A percentile compares a stretch with the other conserved stretches of the same genome.
Evolutionary conservation across 2,329 filamentous ascomycete genomes (phyloP).

Genomic region (Paramyrothecium roridum): DNA sequence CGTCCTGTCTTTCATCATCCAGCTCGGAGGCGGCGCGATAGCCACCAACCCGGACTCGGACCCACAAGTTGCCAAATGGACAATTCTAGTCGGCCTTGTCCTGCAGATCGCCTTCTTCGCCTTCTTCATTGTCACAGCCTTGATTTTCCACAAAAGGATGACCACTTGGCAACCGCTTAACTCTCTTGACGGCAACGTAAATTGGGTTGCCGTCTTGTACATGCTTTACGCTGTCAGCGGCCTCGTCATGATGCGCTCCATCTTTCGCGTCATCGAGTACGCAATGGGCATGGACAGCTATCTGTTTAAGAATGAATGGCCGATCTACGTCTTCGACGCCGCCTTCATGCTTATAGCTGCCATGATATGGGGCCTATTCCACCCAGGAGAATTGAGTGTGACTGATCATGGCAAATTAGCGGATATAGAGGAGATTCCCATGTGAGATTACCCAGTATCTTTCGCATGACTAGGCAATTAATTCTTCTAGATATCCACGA

Average conservation of each 20-base stretch:
- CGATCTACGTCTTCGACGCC: not conserved
- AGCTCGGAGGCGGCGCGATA: not conserved
- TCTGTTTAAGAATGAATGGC: conserved; percentile 2
- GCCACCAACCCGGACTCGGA: not conserved
- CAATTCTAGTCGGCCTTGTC: not conserved
- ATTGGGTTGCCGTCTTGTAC: not conserved
- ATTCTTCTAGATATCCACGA: too few species aligned
- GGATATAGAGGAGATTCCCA: too few species aligned
- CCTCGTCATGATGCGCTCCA: not conserved
- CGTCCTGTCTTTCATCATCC: not conserved
- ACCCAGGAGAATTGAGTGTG: not conserved
- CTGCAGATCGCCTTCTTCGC: not conserved
- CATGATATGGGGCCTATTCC: conserved; percentile 9
- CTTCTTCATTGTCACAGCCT: not conserved
- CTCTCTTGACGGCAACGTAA: not conserved
- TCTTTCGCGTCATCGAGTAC: not conserved
- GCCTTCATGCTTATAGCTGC: not conserved
- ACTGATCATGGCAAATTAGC: too few species aligned
- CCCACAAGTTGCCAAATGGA: not conserved
- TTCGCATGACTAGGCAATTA: too few species aligned
- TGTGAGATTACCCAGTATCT: too few species aligned
- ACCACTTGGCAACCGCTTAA: not conserved
- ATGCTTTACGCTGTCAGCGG: not conserved
- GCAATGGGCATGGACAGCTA: conserved; percentile 1
- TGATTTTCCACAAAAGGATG: not conserved